Evolutionary conservation across 2,329 filamentous ascomycete genomes (phyloP), one percentile per base, ranked within the genome.

Genomic region (Bipolaris oryzae): DNA sequence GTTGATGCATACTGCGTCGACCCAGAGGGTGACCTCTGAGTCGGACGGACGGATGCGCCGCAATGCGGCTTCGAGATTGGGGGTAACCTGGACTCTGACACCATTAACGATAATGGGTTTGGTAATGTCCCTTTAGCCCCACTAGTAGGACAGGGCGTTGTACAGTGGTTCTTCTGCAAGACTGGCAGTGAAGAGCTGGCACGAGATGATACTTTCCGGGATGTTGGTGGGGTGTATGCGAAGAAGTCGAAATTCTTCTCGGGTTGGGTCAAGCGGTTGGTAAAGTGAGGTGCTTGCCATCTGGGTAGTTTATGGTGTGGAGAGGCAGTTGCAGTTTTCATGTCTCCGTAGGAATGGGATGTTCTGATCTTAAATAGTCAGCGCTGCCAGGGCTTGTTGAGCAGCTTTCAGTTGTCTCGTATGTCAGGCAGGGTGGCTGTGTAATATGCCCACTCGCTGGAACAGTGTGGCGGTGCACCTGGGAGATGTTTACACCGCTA

Each of bases 131-230:
- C 18, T 15, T 9, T 56, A 23, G 11, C 47, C 60, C 60, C 55
- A 64, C 1, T 47, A 45, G 4, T 64, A 64, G 0, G 58, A 61
- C 15, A 61, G 35, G n/a, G 60, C 53, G 3, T 41, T 44, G 21
- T 58, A 64, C 3, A 20, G 28, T 10, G 51, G 62, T 1, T 41
- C 10, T n/a, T 64, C 49, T 5, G 23, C 2, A 0, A 62, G 37
- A 18, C 39, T 42, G 28, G 37, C 23, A 7, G 20, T 51, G 37
- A 50, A 34, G 20, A 50, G 47, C 1, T 33, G 37, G 9, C 25
- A 42, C 7, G 47, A 11, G 7, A 50, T 50, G 6, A 16, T 34
- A 13, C 16, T 39, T 9, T 45, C 16, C 6, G 5, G 15, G 13
- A 33, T 21, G 15, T 25, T 7, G 42, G 21, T 46, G 5, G 42